Evolutionary conservation across 257 asterid species (phyloP).

Genomic region (Sherardia arvensis): DNA sequence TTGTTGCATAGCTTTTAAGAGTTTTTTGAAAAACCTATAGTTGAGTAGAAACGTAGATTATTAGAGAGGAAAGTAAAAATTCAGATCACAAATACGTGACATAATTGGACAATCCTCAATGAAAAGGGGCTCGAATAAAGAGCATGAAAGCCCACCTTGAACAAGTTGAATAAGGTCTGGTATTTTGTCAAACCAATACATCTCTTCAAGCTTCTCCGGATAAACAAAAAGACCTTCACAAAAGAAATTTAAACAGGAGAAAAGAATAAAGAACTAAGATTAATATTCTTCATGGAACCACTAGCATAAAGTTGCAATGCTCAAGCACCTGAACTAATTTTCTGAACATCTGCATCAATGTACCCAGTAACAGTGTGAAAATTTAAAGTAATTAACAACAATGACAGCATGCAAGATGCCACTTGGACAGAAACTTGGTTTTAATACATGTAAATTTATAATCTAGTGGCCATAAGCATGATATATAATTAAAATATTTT

Average conservation of each 20-base stretch:
- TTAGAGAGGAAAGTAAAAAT: background rate
- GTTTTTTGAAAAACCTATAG: constrained; percentile 50
- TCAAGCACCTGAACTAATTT: background rate
- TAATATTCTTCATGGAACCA: background rate
- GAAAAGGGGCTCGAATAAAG: background rate
- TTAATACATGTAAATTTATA: background rate
- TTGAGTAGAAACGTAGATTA: constrained; percentile 3
- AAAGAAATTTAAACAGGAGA: constrained; percentile 2
- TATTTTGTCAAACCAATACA: constrained; percentile 89
- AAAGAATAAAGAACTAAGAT: background rate
- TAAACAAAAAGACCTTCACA: constrained; percentile 69
- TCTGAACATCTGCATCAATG: background rate
- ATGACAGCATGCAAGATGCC: background rate
- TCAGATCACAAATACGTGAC: background rate
- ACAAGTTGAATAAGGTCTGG: constrained; percentile 82
- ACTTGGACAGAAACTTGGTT: background rate
- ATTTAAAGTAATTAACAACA: background rate
- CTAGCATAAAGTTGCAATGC: background rate
- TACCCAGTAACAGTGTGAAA: background rate
- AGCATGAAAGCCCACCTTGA: constrained; percentile 52
- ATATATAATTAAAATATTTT: too few relatives aligned
- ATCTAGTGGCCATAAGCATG: background rate
- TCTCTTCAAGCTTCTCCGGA: constrained; percentile 88
- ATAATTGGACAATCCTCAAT: background rate
- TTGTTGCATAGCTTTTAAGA: constrained; percentile 93